Conservation (phyloP, 2,329 filamentous ascomycete genomes). For the Bisporella sp. region DNA sequence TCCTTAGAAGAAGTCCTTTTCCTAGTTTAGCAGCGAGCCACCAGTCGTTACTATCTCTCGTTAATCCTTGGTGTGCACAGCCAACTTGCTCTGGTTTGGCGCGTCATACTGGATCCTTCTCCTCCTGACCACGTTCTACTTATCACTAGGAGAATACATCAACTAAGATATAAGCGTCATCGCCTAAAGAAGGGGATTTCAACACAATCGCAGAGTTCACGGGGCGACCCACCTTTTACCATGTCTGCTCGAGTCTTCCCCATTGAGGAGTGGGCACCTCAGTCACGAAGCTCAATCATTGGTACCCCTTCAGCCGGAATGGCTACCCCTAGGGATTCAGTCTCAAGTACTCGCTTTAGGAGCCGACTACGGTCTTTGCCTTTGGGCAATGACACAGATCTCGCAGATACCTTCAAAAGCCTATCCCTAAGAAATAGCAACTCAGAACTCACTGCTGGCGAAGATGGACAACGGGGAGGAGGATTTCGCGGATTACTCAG, state of each 20-base stretch:
- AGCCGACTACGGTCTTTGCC: slow-evolving; percentile 17
- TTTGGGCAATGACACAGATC: slow-evolving; percentile 7
- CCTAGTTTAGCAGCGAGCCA: too few relatives aligned
- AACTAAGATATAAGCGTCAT: too few relatives aligned
- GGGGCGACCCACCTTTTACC: too few relatives aligned
- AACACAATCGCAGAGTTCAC: too few relatives aligned
- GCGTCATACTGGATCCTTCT: too few relatives aligned
- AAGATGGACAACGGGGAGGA: slow-evolving; percentile 15
- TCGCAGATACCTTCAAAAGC: slow-evolving; percentile 4
- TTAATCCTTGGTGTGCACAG: too few relatives aligned
- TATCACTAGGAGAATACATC: too few relatives aligned
- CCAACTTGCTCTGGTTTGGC: too few relatives aligned
- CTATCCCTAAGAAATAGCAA: slow-evolving; percentile 5
- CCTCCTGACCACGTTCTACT: too few relatives aligned
- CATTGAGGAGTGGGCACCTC: slow-evolving; percentile 35
- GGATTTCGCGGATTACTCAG: slow-evolving; percentile 22
- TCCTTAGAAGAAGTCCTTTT: too few relatives aligned
- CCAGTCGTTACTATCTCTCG: too few relatives aligned
- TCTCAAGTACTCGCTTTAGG: slow-evolving; percentile 14
- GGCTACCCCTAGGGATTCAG: slow-evolving; percentile 7
- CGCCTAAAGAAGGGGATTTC: too few relatives aligned
- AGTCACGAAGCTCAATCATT: slow-evolving; percentile 18
- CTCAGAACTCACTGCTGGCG: not conserved
- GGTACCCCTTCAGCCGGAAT: not conserved
- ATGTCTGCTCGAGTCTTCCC: slow-evolving; percentile 30